phyloP scores from a whole-genome alignment of 176 grass and related monocot species.

The Oryza meyeriana region DNA sequence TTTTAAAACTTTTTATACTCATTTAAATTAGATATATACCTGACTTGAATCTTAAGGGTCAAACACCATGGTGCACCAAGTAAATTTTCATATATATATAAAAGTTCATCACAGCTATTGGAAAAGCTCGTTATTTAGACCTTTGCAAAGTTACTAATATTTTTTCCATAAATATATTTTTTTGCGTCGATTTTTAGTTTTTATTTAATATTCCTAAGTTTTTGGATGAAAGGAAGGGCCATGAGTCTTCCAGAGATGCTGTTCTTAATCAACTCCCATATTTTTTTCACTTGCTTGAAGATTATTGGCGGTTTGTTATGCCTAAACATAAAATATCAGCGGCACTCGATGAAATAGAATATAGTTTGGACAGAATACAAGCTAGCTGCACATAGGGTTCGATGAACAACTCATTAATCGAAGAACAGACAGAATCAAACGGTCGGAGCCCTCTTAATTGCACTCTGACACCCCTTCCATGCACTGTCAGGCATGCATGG shows the following conservation, averaged over 20 bases:
- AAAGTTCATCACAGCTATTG: too few relatives aligned
- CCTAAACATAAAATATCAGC: constrained; percentile 1
- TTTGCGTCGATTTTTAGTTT: background rate
- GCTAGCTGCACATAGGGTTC: constrained; percentile 65
- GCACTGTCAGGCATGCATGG: constrained; percentile 7
- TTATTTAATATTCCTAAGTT: background rate
- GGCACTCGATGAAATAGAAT: constrained; percentile 31
- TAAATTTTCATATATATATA: too few relatives aligned
- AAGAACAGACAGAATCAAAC: constrained; percentile 72
- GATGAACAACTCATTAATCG: constrained; percentile 43
- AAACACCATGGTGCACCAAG: too few relatives aligned
- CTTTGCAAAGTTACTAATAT: background rate
- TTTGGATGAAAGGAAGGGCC: background rate
- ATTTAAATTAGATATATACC: too few relatives aligned
- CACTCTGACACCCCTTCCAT: constrained; percentile 47
- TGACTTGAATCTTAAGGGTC: too few relatives aligned
- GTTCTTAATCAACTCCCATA: background rate
- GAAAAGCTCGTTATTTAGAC: too few relatives aligned
- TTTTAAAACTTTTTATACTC: too few relatives aligned
- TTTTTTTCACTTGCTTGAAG: background rate
- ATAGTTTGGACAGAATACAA: constrained; percentile 68
- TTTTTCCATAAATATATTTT: background rate
- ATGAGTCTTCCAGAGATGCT: background rate
- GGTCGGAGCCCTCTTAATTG: constrained; percentile 68
- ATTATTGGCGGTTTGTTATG: background rate